Evolutionary conservation across 441 rosid genomes (phyloP).

Genomic region (Corymbia calophylla): DNA sequence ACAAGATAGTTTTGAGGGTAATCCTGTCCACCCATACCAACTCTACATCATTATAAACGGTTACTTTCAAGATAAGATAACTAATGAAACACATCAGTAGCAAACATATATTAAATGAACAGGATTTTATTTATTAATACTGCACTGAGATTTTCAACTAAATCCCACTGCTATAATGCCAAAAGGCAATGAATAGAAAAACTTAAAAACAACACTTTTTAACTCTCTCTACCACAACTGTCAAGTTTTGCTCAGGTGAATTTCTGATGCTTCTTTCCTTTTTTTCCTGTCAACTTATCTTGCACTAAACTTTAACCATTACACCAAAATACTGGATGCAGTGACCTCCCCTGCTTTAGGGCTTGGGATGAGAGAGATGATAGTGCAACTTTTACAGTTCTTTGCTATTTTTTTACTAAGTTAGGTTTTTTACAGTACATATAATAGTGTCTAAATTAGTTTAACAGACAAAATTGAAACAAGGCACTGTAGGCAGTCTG

Average conservation of each 20-base stretch:
- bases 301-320: background rate
- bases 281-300: background rate
- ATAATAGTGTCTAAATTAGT: background rate
- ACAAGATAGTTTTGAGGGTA: background rate
- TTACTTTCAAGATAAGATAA: background rate
- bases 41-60: background rate
- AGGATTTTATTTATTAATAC: background rate
- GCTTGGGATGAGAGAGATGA: background rate
- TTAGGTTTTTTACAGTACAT: background rate
- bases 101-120: background rate
- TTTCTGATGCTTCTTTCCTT: background rate
- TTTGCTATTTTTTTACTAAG: background rate
- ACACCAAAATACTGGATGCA: background rate
- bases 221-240: background rate
- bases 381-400: background rate
- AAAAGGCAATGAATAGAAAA: background rate
- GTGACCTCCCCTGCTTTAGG: background rate
- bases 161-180: background rate
- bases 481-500: background rate
- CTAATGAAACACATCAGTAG: background rate
- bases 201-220: background rate
- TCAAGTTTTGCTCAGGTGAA: background rate
- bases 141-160: background rate
- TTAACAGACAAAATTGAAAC: background rate
- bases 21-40: background rate